Percentiles rank a stretch among this genome's conserved stretches.
Evolutionary conservation across 23 red algal genomes (phyloP).

Genomic region (Chondrus crispus): DNA sequence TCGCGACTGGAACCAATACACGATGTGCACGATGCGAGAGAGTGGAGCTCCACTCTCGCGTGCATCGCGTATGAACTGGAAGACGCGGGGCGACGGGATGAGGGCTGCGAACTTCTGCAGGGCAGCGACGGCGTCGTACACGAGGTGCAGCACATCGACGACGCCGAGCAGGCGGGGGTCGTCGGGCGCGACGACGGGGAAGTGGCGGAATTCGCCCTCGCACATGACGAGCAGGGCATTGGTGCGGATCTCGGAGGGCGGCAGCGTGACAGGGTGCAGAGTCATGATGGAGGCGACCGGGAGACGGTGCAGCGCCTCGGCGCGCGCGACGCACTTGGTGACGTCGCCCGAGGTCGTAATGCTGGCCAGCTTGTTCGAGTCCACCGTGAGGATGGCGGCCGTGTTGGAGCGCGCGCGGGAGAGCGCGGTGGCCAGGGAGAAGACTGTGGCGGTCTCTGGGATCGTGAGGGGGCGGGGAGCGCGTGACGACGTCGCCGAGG

Average conservation of each 20-base stretch:
- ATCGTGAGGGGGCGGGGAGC: slow-evolving; percentile 18
- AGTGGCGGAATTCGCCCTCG: slow-evolving; percentile 60
- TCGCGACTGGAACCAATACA: too few species aligned
- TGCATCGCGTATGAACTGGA: slow-evolving; percentile 49
- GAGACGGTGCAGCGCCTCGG: slow-evolving; percentile 5
- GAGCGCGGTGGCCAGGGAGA: slow-evolving; percentile 28
- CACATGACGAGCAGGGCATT: slow-evolving; percentile 57
- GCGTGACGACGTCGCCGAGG: slow-evolving; percentile 53
- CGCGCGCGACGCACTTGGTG: slow-evolving; percentile 59
- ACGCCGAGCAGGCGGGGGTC: slow-evolving; percentile 31
- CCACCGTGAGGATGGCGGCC: slow-evolving; percentile 13
- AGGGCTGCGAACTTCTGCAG: slow-evolving; percentile 59
- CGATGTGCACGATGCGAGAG: too few species aligned
- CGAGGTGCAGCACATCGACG: slow-evolving; percentile 60
- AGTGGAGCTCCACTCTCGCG: too few species aligned
- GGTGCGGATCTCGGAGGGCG: slow-evolving; percentile 52
- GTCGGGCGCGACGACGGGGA: slow-evolving; percentile 41
- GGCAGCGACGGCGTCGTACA: slow-evolving; percentile 58
- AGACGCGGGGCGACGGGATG: slow-evolving; percentile 53
- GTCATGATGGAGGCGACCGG: slow-evolving; percentile 59
- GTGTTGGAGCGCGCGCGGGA: slow-evolving; percentile 29
- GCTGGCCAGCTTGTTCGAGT: slow-evolving; percentile 1
- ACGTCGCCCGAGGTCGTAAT: slow-evolving; percentile 60
- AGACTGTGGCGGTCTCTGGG: slow-evolving; percentile 41
- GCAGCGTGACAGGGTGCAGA: slow-evolving; percentile 39